Base-by-base conservation (phyloP, 2,329 filamentous ascomycete genomes). In the Aureobasidium sp. region DNA sequence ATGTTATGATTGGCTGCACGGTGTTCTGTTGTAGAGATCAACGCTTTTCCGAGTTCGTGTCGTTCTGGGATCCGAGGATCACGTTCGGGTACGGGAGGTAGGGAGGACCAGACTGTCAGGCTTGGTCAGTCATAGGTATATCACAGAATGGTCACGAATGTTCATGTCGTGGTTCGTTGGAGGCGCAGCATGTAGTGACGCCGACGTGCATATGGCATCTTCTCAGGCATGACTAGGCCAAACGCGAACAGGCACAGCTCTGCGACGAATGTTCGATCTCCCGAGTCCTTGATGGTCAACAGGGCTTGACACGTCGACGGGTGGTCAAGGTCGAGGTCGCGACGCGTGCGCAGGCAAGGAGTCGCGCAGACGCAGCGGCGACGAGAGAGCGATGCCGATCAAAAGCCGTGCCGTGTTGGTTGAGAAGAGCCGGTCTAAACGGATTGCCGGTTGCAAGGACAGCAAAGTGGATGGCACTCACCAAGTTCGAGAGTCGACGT, bases 401-500 rank as follows among this genome's bases (percentile, higher is more conserved):
- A 31, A 43, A 5, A 27, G 25, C 25, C 35, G 43, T 29, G 33
- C 21, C 25, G 5, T 13, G 33, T 23, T 27, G 35, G 27, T n/a
- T 35, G 27, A 15, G 17, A 13, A 21, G 37, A 21, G 19, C 51
- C 6, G 23, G 35, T 42, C 27, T 11, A 19, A 8, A 29, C 4
- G 19, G 9, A 33, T 9, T 21, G 37, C 37, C 35, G 37, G 11
- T 42, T 54, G 51, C 37, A 29, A 17, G 15, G 38, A 54, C 13
- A 6, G 37, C 13, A 4, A 54, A 21, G 25, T 10, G 51, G 37
- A 54, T 23, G 23, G 29, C 42, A 57, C 53, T 57, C 53, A 57
- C 53, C 53, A 13, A 57, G n/a, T 46, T 35, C 19, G 27, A 57
- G 10, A 45, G 38, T 57, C 38, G 53, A 57, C 43, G 55, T 47